phyloP scores from a whole-genome alignment of 768 basidiomycete genomes.

The Amanita muscaria region DNA sequence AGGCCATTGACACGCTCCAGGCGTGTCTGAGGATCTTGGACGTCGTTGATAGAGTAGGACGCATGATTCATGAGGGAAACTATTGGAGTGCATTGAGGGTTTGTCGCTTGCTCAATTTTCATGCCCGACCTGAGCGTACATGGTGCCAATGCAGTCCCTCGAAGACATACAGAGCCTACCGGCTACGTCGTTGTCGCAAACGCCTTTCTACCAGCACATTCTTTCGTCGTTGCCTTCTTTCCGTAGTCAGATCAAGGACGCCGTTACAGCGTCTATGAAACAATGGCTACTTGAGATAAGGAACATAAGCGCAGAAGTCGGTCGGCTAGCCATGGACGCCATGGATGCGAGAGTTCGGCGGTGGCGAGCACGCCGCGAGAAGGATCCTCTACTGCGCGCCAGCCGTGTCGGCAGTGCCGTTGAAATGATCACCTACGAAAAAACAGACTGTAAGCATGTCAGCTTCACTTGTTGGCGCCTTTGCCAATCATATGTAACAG shows the following conservation, averaged over 20 bases:
- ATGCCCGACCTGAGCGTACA: constrained; percentile 23
- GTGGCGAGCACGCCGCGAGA: constrained; percentile 80
- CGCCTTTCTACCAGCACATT: constrained; percentile 88
- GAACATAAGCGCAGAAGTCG: constrained; percentile 80
- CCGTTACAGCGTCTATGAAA: constrained; percentile 91
- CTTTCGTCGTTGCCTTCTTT: constrained; percentile 87
- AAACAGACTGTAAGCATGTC: constrained; percentile 77
- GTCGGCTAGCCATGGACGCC: constrained; percentile 77
- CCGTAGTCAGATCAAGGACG: constrained; percentile 82
- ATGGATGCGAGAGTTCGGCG: constrained; percentile 79
- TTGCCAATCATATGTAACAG: constrained; percentile 32
- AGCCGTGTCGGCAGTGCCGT: constrained; percentile 87
- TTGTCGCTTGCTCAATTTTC: constrained; percentile 30
- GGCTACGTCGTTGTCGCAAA: constrained; percentile 80
- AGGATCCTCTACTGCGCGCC: constrained; percentile 66
- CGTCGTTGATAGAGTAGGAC: constrained; percentile 83
- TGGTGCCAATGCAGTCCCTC: constrained; percentile 55
- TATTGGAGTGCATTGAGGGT: constrained; percentile 97
- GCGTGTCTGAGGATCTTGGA: constrained; percentile 89
- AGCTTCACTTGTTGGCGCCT: background rate
- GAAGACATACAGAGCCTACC: constrained; percentile 93
- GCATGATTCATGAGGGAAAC: constrained; percentile 89
- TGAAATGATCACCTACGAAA: constrained; percentile 87
- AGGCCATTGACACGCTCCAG: constrained; percentile 93
- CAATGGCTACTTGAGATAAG: constrained; percentile 95